Percentiles rank a stretch among this genome's conserved stretches.
phyloP scores from a whole-genome alignment of 805 yeast species.

The Hanseniaspora osmophila region DNA sequence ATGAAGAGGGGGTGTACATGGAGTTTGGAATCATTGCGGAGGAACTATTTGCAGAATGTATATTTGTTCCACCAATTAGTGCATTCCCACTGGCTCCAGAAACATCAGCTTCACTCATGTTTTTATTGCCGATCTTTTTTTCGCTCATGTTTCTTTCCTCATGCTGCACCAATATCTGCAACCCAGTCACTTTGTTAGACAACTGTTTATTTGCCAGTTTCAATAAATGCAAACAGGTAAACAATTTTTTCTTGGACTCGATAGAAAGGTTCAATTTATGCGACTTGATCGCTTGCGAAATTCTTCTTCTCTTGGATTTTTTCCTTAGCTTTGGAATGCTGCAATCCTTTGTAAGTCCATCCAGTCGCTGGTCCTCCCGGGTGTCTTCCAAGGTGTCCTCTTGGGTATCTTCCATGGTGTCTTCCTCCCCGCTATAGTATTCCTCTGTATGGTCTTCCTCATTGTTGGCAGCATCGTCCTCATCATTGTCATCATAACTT shows the following conservation, averaged over 20 bases:
- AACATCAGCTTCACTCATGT: conserved; percentile 2
- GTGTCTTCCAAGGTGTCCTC: background rate
- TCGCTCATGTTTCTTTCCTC: conserved; percentile 25
- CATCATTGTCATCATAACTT: background rate
- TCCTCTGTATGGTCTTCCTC: background rate
- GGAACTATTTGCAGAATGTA: conserved; percentile 1
- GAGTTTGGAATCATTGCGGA: conserved; percentile 12
- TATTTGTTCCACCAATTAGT: too few species aligned
- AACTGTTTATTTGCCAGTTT: conserved; percentile 71
- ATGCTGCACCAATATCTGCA: conserved; percentile 43
- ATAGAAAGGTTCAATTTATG: conserved; percentile 32
- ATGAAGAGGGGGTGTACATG: conserved; percentile 13
- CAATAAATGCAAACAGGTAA: conserved; percentile 66
- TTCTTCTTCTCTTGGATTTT: conserved; percentile 23
- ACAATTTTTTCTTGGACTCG: conserved; percentile 63
- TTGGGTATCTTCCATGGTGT: conserved; percentile 6
- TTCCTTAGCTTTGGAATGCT: too few species aligned
- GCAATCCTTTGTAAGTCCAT: background rate
- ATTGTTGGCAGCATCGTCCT: conserved; percentile 1
- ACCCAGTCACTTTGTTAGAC: conserved; percentile 45
- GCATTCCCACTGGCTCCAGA: too few species aligned
- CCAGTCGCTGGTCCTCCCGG: too few species aligned
- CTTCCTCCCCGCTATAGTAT: conserved; percentile 6
- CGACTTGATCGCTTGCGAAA: conserved; percentile 20
- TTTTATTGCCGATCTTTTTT: too few species aligned